A percentile compares a stretch with the other conserved stretches of the same genome.
These are phyloP conservation scores for Coniochaeta ligniaria DNA, from an alignment of 2,329 filamentous ascomycete species.

Conservation along the genomic window DNA sequence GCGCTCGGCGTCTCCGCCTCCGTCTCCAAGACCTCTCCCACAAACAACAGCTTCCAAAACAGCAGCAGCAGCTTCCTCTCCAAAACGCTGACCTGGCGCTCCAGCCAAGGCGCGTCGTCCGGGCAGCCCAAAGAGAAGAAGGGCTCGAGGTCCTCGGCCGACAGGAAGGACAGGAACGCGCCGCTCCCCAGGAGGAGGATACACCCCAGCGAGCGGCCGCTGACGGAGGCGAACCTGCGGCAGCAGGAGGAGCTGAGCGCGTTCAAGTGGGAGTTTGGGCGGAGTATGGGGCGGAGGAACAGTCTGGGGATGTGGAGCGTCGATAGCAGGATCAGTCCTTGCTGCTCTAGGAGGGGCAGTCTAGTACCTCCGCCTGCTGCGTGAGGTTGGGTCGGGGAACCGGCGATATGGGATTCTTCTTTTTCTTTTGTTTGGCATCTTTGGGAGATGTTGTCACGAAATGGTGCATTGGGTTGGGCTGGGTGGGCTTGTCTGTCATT, in stretches of 20 bases:
- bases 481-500: not conserved
- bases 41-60: not conserved
- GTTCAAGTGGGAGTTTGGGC: constrained; percentile 39
- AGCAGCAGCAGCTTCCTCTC: constrained; percentile 1
- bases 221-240: constrained; percentile 35
- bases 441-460: not conserved
- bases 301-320: not conserved
- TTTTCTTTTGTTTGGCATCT: not conserved
- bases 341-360: not conserved
- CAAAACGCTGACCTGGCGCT: constrained; percentile 7
- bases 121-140: not conserved
- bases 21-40: not conserved
- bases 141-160: not conserved
- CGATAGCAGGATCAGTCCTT: not conserved
- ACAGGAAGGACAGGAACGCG: not conserved
- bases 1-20: not conserved
- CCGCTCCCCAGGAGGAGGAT: constrained; percentile 8
- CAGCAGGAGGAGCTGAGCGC: constrained; percentile 37
- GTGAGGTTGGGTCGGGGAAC: not conserved
- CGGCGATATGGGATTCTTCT: not conserved
- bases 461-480: not conserved
- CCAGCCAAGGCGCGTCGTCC: not conserved
- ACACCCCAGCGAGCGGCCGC: constrained; percentile 37
- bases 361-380: not conserved
- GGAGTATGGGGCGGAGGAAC: constrained; percentile 10